These are phyloP conservation scores for Cyclocybe cylindracea DNA, from an alignment of 768 basidiomycete genomes.

Conservation along the genomic window DNA sequence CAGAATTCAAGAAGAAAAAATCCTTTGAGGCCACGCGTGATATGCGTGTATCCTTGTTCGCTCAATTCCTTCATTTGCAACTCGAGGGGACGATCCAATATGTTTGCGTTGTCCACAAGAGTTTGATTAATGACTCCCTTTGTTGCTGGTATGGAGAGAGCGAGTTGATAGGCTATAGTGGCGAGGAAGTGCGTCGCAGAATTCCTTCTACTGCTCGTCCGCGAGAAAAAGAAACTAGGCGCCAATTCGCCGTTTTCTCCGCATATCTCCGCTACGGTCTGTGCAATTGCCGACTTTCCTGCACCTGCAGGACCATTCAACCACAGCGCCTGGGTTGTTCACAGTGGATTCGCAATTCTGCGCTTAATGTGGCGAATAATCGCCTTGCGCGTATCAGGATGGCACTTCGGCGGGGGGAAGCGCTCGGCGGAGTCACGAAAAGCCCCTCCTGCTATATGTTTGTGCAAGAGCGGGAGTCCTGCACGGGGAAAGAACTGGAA, in stretches of 20 bases:
- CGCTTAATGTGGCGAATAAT: neutral
- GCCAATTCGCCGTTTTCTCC: neutral
- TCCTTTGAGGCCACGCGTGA: too few species aligned
- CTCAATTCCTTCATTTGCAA: neutral
- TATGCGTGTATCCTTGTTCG: too few species aligned
- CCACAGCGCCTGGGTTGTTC: neutral
- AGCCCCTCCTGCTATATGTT: neutral
- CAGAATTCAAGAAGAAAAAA: too few species aligned
- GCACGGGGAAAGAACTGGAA: too few species aligned
- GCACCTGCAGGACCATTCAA: slow-evolving; percentile 1
- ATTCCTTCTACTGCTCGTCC: neutral
- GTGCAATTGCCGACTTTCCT: slow-evolving; percentile 3
- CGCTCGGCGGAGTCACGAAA: neutral
- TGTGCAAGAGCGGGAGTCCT: too few species aligned
- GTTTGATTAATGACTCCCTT: neutral
- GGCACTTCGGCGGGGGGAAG: neutral
- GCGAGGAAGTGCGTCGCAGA: neutral
- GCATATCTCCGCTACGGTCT: neutral
- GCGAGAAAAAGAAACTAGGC: neutral
- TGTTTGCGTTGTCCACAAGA: neutral
- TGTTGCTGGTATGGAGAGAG: neutral
- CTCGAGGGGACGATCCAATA: neutral
- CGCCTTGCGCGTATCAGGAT: slow-evolving; percentile 1
- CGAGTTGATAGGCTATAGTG: slow-evolving; percentile 2
- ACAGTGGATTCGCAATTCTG: neutral